phyloP scores from a whole-genome alignment of 495 filamentous ascomycete genomes.

The Articulospora tetracladia region DNA sequence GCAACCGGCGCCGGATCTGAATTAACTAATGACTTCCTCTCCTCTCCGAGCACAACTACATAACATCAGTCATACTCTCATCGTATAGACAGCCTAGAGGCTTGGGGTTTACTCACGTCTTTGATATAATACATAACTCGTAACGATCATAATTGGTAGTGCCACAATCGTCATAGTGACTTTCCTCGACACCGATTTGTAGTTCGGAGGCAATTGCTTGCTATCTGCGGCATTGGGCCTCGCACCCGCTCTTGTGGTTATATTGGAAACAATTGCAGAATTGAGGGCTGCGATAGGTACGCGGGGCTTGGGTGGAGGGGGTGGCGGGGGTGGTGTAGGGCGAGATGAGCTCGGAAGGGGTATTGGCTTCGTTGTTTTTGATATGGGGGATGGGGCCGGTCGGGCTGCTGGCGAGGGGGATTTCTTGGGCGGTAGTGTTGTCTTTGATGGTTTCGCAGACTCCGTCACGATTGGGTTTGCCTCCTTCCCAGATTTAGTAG shows the following conservation, averaged over 20 bases:
- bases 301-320: slow-evolving; percentile 3
- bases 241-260: slow-evolving; percentile 22
- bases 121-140: slow-evolving; percentile 33
- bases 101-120: slow-evolving; percentile 23
- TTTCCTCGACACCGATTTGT: slow-evolving; percentile 25
- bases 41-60: slow-evolving; percentile 9
- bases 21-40: neutral
- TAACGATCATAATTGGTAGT: slow-evolving; percentile 33
- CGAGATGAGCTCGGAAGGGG: too few species aligned
- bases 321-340: slow-evolving; percentile 1
- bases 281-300: slow-evolving; percentile 23
- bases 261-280: slow-evolving; percentile 20
- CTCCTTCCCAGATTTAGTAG: neutral
- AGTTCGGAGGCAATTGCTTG: slow-evolving; percentile 17
- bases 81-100: too few species aligned
- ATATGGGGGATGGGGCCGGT: neutral
- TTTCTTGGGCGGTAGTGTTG: neutral
- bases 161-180: slow-evolving; percentile 34
- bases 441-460: neutral
- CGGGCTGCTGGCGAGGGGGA: neutral
- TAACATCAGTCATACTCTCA: neutral
- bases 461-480: neutral
- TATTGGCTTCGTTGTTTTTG: neutral
- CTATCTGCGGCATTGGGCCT: slow-evolving; percentile 12
- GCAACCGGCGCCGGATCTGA: neutral